Evolutionary conservation across 352 stramenopile genomes (phyloP).

Genomic region (Phytopythium oedochilum): DNA sequence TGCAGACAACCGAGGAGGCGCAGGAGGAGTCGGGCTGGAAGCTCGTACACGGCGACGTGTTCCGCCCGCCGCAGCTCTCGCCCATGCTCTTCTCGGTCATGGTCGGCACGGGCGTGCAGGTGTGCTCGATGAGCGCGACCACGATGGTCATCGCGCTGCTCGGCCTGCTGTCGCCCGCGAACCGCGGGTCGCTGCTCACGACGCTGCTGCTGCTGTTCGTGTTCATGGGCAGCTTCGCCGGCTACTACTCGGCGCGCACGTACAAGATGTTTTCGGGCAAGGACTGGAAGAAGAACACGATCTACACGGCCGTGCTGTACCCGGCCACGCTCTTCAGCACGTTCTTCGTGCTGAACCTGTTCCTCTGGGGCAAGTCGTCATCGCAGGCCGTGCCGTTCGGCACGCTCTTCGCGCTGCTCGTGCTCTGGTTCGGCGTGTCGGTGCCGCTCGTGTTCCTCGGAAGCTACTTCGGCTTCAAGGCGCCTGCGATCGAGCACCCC

Average conservation of each 20-base stretch:
- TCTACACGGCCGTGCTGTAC: conserved; percentile 94
- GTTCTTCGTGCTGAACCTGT: conserved; percentile 97
- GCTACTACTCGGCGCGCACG: conserved; percentile 94
- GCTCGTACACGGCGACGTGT: conserved; percentile 97
- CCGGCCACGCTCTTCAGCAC: conserved; percentile 91
- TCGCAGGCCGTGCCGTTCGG: conserved; percentile 93
- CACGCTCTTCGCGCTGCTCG: conserved; percentile 95
- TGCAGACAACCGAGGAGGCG: conserved; percentile 92
- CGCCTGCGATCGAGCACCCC: conserved; percentile 81
- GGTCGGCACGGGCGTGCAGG: conserved; percentile 95
- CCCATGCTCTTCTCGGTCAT: conserved; percentile 95
- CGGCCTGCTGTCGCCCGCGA: conserved; percentile 95
- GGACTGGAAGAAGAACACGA: conserved; percentile 96
- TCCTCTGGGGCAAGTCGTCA: conserved; percentile 88
- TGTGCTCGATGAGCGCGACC: conserved; percentile 92
- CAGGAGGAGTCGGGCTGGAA: conserved; percentile 97
- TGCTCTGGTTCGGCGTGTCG: conserved; percentile 98
- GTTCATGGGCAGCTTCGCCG: conserved; percentile 96
- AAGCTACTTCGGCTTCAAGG: conserved; percentile 95
- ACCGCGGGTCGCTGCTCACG: conserved; percentile 95
- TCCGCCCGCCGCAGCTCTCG: conserved; percentile 92
- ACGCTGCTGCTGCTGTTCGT: conserved; percentile 98
- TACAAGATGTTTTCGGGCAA: conserved; percentile 99
- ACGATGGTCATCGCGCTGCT: conserved; percentile 95
- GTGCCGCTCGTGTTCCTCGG: conserved; percentile 98